Base-by-base conservation (phyloP, 306 rosid species). In the Mucuna pruriens region DNA sequence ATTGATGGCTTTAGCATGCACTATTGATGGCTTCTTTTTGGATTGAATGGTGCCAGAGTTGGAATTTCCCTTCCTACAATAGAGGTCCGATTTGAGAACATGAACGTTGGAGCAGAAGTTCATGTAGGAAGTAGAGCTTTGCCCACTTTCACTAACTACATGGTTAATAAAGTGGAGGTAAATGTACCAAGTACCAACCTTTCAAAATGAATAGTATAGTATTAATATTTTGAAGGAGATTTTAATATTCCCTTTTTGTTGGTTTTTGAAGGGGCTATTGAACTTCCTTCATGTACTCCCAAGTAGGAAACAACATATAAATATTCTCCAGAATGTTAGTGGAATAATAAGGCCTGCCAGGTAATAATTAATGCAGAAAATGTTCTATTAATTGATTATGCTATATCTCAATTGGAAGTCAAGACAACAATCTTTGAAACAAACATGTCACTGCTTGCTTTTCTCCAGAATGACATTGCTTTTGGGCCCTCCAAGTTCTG, bases 401-500 rank as follows among this genome's bases (percentile, higher is more conserved):
- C 15, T 64, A 7, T 46, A n/a, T 76, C 8, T 44, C 34, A 57
- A 55, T 57, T 39, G 19, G 42, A 29, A 45, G n/a, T 44, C 52
- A 67, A 19, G 12, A 31, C 40, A 34, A 51, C 8, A 57, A 48
- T 8, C 12, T 40, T 57, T 19, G n/a, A 34, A 12, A 40, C 19
- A 1, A 31, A 66, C 58, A 52, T 13, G 33, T 58, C 26, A 48
- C 25, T 34, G 11, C 60, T 72, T 76, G 13, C 16, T 44, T 20
- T n/a, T 67, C 49, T 60, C 4, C 57, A 86, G 97, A 82, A 87
- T 92, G 92, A 92, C 97, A 52, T 86, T 92, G 73, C 97, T 92
- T 72, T 71, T 92, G 86, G 98, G 97, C 16, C 91, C 98, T 68
- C 98, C 97, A 46, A 87, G 94, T 54, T 89, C 97, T 19, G 97